These are phyloP conservation scores for Plasmodium falciparum DNA, from an alignment of 169 alveolate species.

Conservation along the genomic window DNA sequence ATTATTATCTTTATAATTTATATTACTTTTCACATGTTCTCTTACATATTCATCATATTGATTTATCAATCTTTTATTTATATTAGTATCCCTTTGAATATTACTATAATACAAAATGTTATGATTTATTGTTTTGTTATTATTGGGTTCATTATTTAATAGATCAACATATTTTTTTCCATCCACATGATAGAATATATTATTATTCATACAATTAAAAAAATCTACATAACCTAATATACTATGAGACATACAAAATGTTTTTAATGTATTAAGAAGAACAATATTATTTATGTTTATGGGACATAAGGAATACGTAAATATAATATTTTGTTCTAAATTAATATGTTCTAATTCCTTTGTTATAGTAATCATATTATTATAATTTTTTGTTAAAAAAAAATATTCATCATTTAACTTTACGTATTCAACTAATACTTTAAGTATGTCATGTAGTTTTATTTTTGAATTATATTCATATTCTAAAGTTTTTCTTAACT, in stretches of 20 bases:
- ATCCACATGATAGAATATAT: not conserved
- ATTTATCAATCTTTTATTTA: not conserved
- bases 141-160: too few relatives aligned
- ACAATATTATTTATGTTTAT: slow-evolving; percentile 38
- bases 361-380: slow-evolving; percentile 51
- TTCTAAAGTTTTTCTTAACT: slow-evolving; percentile 29
- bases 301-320: slow-evolving; percentile 43
- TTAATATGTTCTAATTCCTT: slow-evolving; percentile 27
- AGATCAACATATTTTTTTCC: not conserved
- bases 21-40: too few relatives aligned
- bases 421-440: slow-evolving; percentile 38
- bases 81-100: not conserved
- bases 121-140: too few relatives aligned
- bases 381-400: slow-evolving; percentile 61
- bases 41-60: not conserved
- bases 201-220: slow-evolving; percentile 41
- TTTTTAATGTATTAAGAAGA: slow-evolving; percentile 25
- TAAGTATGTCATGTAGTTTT: slow-evolving; percentile 42
- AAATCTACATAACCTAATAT: slow-evolving; percentile 57
- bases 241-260: slow-evolving; percentile 54
- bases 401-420: slow-evolving; percentile 51
- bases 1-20: not conserved
- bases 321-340: slow-evolving; percentile 9
- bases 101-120: too few relatives aligned
- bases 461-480: slow-evolving; percentile 62